Evolutionary conservation across 2,329 filamentous ascomycete genomes (phyloP), one percentile per base, ranked within the genome.

Genomic region (Pseudogymnoascus sp.): DNA sequence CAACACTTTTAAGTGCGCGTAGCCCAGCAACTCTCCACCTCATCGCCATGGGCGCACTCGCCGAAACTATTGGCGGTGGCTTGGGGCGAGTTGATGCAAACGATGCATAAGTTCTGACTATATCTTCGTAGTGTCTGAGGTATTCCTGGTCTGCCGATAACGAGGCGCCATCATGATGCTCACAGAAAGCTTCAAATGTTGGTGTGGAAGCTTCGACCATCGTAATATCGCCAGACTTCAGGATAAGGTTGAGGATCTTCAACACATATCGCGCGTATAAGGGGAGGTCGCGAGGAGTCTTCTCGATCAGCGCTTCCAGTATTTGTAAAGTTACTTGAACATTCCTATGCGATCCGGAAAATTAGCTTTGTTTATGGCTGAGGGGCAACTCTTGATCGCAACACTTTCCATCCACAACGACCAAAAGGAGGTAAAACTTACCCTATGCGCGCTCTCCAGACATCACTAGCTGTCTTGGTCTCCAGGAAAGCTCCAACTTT

Each of bases 321-420:
- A 99, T 97, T 75, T 96, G 90, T 64, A 99, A 86, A 2, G 93
- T 97, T 67, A 99, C 92, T 75, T 96, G 91, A 64, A 96, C 90
- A 79, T 96, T 96, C 69, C 91, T 95, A 63, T 63, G 31, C 5
- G 34, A 62, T 38, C 31, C 28, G 18, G 25, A 16, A 59, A 9
- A 60, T 37, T 38, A 63, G 49, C 49, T 34, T 56, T 34, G 46
- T 56, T 56, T 34, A 34, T 56, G 28, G 28, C 6, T 21, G 31
- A 31, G 38, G 59, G 37, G 38, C 8, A 11, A 63, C n/a, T 60
- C 5, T 23, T 40, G 63, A 72, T 49, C 70, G 66, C 65, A 66
- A 56, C 31, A 16, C 23, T 65, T 28, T 42, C 37, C 21, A 37
- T 60, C 28, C 6, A 25, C 31, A 63, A 23, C 11, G 43, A 53